These are phyloP conservation scores for Candida nonsorbophila DNA, from an alignment of 805 yeast species.

Conservation along the genomic window DNA sequence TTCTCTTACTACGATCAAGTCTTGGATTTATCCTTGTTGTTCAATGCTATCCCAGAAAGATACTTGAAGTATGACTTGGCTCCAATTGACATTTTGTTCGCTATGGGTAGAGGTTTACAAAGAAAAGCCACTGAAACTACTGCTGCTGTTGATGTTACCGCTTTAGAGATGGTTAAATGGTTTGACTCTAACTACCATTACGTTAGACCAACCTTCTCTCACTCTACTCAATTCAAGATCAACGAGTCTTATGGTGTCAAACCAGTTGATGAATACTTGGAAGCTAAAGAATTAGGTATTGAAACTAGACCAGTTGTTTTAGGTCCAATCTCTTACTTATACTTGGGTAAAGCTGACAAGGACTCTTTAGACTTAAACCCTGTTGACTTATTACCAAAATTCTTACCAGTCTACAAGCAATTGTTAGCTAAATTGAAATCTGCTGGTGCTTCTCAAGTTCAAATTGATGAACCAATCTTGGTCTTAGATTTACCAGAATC, in stretches of 20 bases:
- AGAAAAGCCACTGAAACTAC: slow-evolving; percentile 85
- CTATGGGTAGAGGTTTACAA: slow-evolving; percentile 99
- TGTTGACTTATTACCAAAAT: slow-evolving; percentile 79
- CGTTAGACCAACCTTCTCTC: slow-evolving; percentile 98
- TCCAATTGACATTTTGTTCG: slow-evolving; percentile 88
- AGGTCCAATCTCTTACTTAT: slow-evolving; percentile 94
- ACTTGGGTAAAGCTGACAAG: slow-evolving; percentile 97
- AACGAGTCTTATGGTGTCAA: slow-evolving; percentile 67
- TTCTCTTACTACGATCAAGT: slow-evolving; percentile 98
- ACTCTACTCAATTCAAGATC: slow-evolving; percentile 92
- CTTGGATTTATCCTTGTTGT: slow-evolving; percentile 82
- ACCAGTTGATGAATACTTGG: slow-evolving; percentile 96
- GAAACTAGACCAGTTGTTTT: slow-evolving; percentile 96
- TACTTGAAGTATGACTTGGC: slow-evolving; percentile 88
- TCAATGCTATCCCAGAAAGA: slow-evolving; percentile 96
- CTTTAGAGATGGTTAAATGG: slow-evolving; percentile 99
- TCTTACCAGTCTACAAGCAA: slow-evolving; percentile 90
- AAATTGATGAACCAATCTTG: slow-evolving; percentile 95
- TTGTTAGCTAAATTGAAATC: slow-evolving; percentile 78
- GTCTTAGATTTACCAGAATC: slow-evolving; percentile 88
- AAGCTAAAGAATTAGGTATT: slow-evolving; percentile 94
- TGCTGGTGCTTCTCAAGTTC: slow-evolving; percentile 94
- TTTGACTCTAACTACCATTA: slow-evolving; percentile 99
- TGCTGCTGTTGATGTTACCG: slow-evolving; percentile 95
- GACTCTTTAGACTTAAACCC: slow-evolving; percentile 95